Evolutionary conservation across 2,329 filamentous ascomycete species (phyloP).

Genomic region (Thielaviopsis musarum): DNA sequence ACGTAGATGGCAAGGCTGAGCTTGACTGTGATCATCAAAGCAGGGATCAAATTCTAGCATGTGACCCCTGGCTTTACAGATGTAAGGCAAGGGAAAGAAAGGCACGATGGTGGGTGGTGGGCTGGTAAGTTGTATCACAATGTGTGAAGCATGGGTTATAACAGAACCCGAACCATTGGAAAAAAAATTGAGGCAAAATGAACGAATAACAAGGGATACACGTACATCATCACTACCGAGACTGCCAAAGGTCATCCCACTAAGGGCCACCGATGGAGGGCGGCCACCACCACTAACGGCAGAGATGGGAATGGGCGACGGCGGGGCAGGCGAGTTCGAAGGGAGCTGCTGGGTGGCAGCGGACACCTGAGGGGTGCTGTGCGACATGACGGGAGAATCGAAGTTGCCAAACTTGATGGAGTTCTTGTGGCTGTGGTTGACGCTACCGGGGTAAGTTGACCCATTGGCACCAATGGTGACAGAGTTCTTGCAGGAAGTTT

Average conservation of each 20-base stretch:
- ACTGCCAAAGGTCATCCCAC: constrained; percentile 68
- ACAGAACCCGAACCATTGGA: neutral
- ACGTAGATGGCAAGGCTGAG: neutral
- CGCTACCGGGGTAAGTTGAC: constrained; percentile 61
- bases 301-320: constrained; percentile 83
- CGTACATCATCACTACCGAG: constrained; percentile 62
- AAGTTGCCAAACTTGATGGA: constrained; percentile 71
- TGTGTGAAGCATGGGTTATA: neutral
- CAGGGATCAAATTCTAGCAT: neutral
- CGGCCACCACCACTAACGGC: constrained; percentile 61
- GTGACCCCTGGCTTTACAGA: too few relatives aligned
- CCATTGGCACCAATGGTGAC: constrained; percentile 82
- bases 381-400: constrained; percentile 48
- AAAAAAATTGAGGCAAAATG: too few relatives aligned
- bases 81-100: too few relatives aligned
- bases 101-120: too few relatives aligned
- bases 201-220: constrained; percentile 35
- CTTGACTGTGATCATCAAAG: neutral
- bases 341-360: constrained; percentile 47
- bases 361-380: constrained; percentile 46
- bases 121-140: neutral
- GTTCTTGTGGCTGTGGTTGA: constrained; percentile 41
- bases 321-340: constrained; percentile 64
- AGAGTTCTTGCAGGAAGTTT: constrained; percentile 74
- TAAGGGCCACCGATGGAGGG: constrained; percentile 61